A percentile compares a stretch with the other conserved stretches of the same genome.
These are phyloP conservation scores for Pichia sp. DNA, from an alignment of 1,139 yeast species.

Conservation along the genomic window DNA sequence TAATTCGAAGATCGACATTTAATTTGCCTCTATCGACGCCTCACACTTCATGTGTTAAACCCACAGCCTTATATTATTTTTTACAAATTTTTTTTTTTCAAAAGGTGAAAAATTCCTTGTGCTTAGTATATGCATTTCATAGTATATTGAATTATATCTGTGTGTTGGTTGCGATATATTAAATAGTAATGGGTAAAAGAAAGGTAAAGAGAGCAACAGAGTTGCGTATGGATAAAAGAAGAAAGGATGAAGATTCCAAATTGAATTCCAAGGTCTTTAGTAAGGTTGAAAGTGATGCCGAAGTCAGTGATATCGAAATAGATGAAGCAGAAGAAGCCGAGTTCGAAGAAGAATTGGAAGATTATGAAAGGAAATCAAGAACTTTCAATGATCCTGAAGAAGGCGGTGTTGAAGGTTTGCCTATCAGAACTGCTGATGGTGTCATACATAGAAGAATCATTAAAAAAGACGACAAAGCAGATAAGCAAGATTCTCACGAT, in stretches of 20 bases:
- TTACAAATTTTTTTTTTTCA: too few species aligned
- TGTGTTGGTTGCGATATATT: too few species aligned
- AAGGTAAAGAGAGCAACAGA: slow-evolving; percentile 35
- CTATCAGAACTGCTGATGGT: slow-evolving; percentile 71
- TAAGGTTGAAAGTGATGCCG: slow-evolving; percentile 11
- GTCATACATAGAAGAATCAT: slow-evolving; percentile 52
- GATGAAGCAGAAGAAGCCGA: slow-evolving; percentile 19
- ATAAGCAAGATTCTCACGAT: neutral
- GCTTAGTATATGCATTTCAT: too few species aligned
- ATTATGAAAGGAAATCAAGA: slow-evolving; percentile 59
- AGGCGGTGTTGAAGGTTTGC: slow-evolving; percentile 62
- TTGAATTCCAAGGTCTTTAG: slow-evolving; percentile 23
- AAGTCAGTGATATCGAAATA: slow-evolving; percentile 15
- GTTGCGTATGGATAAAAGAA: slow-evolving; percentile 36
- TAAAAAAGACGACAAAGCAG: slow-evolving; percentile 22
- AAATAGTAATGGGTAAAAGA: slow-evolving; percentile 37
- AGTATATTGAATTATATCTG: too few species aligned
- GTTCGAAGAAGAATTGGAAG: slow-evolving; percentile 31
- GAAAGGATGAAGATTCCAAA: slow-evolving; percentile 41
- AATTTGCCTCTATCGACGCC: too few species aligned
- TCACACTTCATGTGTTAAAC: too few species aligned
- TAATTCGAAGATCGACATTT: too few species aligned
- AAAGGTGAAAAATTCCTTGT: too few species aligned
- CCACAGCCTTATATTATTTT: too few species aligned
- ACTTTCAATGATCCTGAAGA: slow-evolving; percentile 28